Conservation (phyloP, 805 yeast species). For the Saccharomycopsis selenospora region DNA sequence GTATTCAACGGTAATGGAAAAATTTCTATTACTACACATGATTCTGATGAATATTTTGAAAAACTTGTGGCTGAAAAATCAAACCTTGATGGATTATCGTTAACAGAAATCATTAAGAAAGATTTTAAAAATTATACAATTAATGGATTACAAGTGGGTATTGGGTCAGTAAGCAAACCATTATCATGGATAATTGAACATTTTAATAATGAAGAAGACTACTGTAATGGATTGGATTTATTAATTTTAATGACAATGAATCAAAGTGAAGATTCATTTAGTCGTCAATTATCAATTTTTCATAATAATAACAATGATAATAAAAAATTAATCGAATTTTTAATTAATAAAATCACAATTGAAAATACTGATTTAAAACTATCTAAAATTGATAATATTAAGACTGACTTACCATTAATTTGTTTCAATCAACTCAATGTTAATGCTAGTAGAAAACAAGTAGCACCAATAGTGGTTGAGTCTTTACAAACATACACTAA, state of each 20-base stretch:
- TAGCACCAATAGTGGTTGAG: conserved; percentile 52
- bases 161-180: conserved; percentile 66
- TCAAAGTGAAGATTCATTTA: conserved; percentile 20
- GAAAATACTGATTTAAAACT: conserved; percentile 22
- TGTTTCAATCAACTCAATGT: conserved; percentile 44
- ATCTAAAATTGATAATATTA: conserved; percentile 29
- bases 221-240: conserved; percentile 26
- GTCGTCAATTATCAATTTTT: neutral
- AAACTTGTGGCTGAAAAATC: conserved; percentile 45
- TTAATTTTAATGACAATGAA: conserved; percentile 43
- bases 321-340: neutral
- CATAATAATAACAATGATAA: neutral
- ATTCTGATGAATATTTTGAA: conserved; percentile 23
- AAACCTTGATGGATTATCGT: conserved; percentile 52
- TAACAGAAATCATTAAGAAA: conserved; percentile 60
- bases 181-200: conserved; percentile 41
- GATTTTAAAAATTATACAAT: conserved; percentile 73
- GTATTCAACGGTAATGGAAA: conserved; percentile 14
- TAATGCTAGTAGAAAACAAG: conserved; percentile 75
- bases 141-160: conserved; percentile 46
- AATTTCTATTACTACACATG: conserved; percentile 21
- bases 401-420: neutral
- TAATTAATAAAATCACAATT: neutral
- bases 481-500: neutral
- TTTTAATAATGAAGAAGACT: conserved; percentile 21